Evolutionary conservation across 306 rosid genomes (phyloP).

Genomic region (Inga oerstediana): DNA sequence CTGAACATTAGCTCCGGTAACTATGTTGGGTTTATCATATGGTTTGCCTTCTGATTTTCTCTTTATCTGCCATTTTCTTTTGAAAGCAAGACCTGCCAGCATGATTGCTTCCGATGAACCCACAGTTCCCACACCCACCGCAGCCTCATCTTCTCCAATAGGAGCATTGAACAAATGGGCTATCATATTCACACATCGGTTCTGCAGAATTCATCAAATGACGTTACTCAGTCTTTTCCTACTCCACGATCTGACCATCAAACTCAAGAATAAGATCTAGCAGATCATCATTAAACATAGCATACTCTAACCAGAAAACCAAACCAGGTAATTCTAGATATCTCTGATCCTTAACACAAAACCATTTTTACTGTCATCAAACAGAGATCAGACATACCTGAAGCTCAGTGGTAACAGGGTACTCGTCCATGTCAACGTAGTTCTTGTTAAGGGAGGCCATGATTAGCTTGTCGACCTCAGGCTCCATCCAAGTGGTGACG

Average conservation of each 20-base stretch:
- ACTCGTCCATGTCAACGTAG: constrained; percentile 94
- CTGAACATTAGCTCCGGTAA: constrained; percentile 96
- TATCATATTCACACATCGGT: constrained; percentile 94
- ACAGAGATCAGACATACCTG: constrained; percentile 41
- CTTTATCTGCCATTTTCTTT: constrained; percentile 83
- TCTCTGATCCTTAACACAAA: not conserved
- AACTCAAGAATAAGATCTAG: not conserved
- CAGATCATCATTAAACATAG: not conserved
- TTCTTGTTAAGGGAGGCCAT: constrained; percentile 83
- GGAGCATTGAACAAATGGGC: constrained; percentile 80
- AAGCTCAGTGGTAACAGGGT: constrained; percentile 91
- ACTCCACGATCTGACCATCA: no score
- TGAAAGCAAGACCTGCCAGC: constrained; percentile 92
- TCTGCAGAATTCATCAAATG: constrained; percentile 47
- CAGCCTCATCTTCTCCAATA: constrained; percentile 59
- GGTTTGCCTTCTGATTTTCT: constrained; percentile 80
- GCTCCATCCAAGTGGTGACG: constrained; percentile 66
- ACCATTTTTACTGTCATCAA: not conserved
- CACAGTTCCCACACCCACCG: constrained; percentile 89
- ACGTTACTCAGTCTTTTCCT: not conserved
- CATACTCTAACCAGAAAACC: not conserved
- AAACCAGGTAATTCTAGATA: not conserved
- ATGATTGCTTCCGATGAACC: constrained; percentile 97
- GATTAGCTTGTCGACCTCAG: constrained; percentile 80
- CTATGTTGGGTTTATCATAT: constrained; percentile 81